Conservation (phyloP, 2,329 filamentous ascomycete genomes). For the Cladorrhinum sp. region DNA sequence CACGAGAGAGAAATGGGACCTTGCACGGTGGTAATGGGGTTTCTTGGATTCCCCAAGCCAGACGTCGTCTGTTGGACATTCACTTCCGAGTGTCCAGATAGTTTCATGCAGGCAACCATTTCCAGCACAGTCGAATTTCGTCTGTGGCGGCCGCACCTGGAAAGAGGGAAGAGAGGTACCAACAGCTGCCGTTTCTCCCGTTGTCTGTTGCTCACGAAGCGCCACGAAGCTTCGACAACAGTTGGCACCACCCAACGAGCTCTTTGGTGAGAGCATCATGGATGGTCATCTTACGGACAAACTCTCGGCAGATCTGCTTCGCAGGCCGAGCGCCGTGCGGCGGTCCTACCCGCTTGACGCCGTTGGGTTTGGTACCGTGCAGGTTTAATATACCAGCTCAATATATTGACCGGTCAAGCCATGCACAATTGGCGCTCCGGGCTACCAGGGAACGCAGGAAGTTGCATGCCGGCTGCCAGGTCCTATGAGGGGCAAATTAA, state of each 20-base stretch:
- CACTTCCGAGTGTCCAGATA: slow-evolving; percentile 14
- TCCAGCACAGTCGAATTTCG: slow-evolving; percentile 15
- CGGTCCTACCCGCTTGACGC: slow-evolving; percentile 20
- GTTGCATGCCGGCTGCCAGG: slow-evolving; percentile 13
- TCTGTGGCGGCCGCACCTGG: not conserved
- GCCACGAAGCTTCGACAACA: not conserved
- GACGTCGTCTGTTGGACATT: slow-evolving; percentile 1
- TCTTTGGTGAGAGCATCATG: not conserved
- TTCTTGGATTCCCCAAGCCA: not conserved
- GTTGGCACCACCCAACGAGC: not conserved
- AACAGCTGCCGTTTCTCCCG: not conserved
- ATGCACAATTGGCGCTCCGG: slow-evolving; percentile 8
- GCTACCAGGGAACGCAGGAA: slow-evolving; percentile 9
- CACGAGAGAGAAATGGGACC: not conserved
- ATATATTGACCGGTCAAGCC: slow-evolving; percentile 14
- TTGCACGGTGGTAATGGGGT: not conserved
- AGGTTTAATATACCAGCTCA: slow-evolving; percentile 15
- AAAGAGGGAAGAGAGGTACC: not conserved
- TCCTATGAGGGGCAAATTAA: slow-evolving; percentile 8
- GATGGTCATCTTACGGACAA: not conserved
- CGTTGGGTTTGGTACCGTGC: slow-evolving; percentile 13
- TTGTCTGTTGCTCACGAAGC: not conserved
- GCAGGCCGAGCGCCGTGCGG: slow-evolving; percentile 12
- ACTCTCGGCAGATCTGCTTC: slow-evolving; percentile 16
- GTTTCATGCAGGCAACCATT: slow-evolving; percentile 24